Percentiles rank a stretch among this genome's conserved stretches.
Conservation (phyloP, 2,329 filamentous ascomycete species). For the Arachnopeziza araneosa region DNA sequence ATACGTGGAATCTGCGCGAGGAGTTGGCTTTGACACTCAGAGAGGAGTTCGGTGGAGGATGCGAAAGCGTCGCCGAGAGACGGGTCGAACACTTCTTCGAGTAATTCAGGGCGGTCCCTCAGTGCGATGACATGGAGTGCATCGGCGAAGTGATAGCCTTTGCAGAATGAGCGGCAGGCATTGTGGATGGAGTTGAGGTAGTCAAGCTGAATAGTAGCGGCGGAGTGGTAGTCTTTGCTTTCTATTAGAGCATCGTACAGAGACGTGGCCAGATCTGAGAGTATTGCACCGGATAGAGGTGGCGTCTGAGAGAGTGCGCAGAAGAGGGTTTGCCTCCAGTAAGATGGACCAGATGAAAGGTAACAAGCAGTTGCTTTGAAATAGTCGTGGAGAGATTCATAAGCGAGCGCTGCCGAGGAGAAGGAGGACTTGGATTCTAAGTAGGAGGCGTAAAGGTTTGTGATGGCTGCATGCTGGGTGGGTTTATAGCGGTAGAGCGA, state of each 20-base stretch:
- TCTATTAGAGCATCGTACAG: slow-evolving; percentile 78
- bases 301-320: slow-evolving; percentile 63
- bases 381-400: slow-evolving; percentile 78
- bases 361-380: slow-evolving; percentile 75
- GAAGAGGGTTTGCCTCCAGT: slow-evolving; percentile 89
- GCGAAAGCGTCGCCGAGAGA: slow-evolving; percentile 77
- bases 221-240: slow-evolving; percentile 74
- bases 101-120: slow-evolving; percentile 53
- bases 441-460: slow-evolving; percentile 70
- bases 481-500: slow-evolving; percentile 78
- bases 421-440: slow-evolving; percentile 71
- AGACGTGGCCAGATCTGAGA: slow-evolving; percentile 62
- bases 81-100: slow-evolving; percentile 63
- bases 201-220: slow-evolving; percentile 74
- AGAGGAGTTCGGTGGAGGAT: slow-evolving; percentile 81
- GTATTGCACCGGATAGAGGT: slow-evolving; percentile 52
- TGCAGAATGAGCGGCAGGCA: slow-evolving; percentile 75
- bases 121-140: slow-evolving; percentile 72
- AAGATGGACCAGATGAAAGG: slow-evolving; percentile 64
- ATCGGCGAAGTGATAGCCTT: slow-evolving; percentile 80
- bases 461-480: slow-evolving; percentile 60
- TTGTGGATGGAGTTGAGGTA: slow-evolving; percentile 68
- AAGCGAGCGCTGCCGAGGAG: slow-evolving; percentile 83
- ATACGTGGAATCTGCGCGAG: slow-evolving; percentile 81
- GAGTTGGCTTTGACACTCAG: slow-evolving; percentile 86